Evolutionary conservation across 2,329 filamentous ascomycete genomes (phyloP), one percentile per base, ranked within the genome.

Genomic region (Ascocoryne sarcoides): DNA sequence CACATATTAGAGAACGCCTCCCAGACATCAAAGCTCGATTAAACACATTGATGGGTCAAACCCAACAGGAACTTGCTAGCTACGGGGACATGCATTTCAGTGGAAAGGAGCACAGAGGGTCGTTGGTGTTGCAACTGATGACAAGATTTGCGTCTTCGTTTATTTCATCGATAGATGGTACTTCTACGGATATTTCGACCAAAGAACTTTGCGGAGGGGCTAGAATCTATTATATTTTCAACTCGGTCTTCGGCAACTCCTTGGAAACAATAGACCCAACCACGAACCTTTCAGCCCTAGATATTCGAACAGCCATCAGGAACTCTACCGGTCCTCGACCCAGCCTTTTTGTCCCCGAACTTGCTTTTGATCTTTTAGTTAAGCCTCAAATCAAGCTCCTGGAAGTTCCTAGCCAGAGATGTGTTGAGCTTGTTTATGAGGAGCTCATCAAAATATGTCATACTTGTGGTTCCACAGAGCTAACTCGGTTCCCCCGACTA

Each of bases 381-480:
- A 98, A 98, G 65, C 92, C 92, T 19, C 92, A 98, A 63, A 98
- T 98, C 64, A 96, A 96, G 67, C 74, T 98, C 39, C 71, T 98
- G 19, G 92, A 98, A 61, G 79, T 92, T 18, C 92, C 92, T 8
- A 93, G 87, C 60, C 92, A 98, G 60, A 81, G 92, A 54, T 98
- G 92, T 58, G 92, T 98, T 37, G 92, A 98, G 65, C 76, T 98
- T 39, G 92, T 98, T 2, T 98, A 98, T 62, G 92, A 98, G 62
- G 92, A 98, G 63, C 73, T 98, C 32, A 98, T 98, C 68, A 98
- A 98, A 67, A 96, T 98, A 52, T 95, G 92, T 66, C 92, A 98
- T 62, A 98, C 92, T 1, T 98, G 92, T 65, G 92, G 92, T 47
- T 95, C 88, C 2, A 93, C 84, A 12, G 92, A 98, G 62, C 76